Percentiles rank a stretch among this genome's conserved stretches.
Conservation (phyloP, 306 rosid species). For the Ziziphus jujuba region DNA sequence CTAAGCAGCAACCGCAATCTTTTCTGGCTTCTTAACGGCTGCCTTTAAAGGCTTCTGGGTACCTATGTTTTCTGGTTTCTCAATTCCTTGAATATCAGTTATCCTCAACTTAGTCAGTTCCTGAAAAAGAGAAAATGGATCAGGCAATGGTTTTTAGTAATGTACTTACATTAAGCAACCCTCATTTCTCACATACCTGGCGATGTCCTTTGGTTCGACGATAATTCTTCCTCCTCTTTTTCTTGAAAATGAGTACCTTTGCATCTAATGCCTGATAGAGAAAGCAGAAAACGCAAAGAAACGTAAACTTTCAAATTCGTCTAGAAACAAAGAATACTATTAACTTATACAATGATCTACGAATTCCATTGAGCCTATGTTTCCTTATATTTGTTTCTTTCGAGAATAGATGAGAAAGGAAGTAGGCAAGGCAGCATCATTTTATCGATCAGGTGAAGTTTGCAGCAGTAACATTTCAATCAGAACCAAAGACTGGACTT, state of each 20-base stretch:
- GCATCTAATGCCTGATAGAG: conserved; percentile 79
- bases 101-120: conserved; percentile 94
- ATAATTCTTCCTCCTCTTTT: conserved; percentile 94
- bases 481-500: not conserved
- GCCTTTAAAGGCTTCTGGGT: conserved; percentile 53
- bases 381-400: too few relatives aligned
- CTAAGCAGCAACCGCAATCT: conserved; percentile 64
- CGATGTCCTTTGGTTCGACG: conserved; percentile 87
- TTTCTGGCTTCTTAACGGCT: conserved; percentile 52
- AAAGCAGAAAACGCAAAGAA: conserved; percentile 8
- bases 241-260: conserved; percentile 79
- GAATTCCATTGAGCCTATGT: too few relatives aligned
- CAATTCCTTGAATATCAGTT: conserved; percentile 81
- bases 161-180: conserved; percentile 6
- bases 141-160: conserved; percentile 19
- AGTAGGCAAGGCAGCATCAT: too few relatives aligned
- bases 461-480: too few relatives aligned
- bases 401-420: too few relatives aligned
- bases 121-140: conserved; percentile 42
- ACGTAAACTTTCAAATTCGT: not conserved
- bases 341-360: too few relatives aligned
- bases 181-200: conserved; percentile 53
- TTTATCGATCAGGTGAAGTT: too few relatives aligned
- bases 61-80: conserved; percentile 44
- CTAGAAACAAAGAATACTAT: conserved; percentile 6